A percentile compares a stretch with the other conserved stretches of the same genome.
Conservation (phyloP, 192 early-diverging fungal genomes). For the Haplosporangium gracile region DNA sequence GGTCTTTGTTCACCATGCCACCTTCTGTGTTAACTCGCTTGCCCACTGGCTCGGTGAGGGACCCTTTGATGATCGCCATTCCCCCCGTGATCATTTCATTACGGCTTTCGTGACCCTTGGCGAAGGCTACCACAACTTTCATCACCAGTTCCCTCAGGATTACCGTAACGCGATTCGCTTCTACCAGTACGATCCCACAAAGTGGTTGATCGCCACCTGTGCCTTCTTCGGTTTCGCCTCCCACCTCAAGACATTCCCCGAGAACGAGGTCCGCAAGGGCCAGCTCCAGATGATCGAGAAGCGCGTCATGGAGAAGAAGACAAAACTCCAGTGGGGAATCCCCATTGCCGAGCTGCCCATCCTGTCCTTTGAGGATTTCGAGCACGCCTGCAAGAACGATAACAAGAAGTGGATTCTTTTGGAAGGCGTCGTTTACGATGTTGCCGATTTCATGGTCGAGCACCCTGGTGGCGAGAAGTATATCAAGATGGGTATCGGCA, state of each 20-base stretch:
- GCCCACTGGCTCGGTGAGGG: conserved; percentile 82
- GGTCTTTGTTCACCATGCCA: conserved; percentile 84
- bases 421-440: conserved; percentile 87
- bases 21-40: conserved; percentile 89
- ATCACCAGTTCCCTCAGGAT: conserved; percentile 89
- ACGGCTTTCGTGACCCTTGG: conserved; percentile 85
- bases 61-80: conserved; percentile 85
- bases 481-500: conserved; percentile 79
- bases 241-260: conserved; percentile 82
- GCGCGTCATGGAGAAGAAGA: conserved; percentile 75
- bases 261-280: conserved; percentile 86
- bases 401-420: conserved; percentile 85
- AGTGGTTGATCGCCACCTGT: conserved; percentile 80
- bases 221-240: conserved; percentile 76
- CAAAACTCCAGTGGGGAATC: conserved; percentile 79
- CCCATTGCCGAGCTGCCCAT: conserved; percentile 77
- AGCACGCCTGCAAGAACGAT: conserved; percentile 64
- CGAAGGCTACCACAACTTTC: conserved; percentile 91
- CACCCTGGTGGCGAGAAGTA: conserved; percentile 92
- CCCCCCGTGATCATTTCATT: conserved; percentile 87
- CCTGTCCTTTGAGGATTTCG: conserved; percentile 72
- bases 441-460: conserved; percentile 85
- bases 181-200: conserved; percentile 89
- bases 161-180: conserved; percentile 85
- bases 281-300: conserved; percentile 86